These are phyloP conservation scores for Suillus discolor DNA, from an alignment of 768 basidiomycete species.

Conservation along the genomic window DNA sequence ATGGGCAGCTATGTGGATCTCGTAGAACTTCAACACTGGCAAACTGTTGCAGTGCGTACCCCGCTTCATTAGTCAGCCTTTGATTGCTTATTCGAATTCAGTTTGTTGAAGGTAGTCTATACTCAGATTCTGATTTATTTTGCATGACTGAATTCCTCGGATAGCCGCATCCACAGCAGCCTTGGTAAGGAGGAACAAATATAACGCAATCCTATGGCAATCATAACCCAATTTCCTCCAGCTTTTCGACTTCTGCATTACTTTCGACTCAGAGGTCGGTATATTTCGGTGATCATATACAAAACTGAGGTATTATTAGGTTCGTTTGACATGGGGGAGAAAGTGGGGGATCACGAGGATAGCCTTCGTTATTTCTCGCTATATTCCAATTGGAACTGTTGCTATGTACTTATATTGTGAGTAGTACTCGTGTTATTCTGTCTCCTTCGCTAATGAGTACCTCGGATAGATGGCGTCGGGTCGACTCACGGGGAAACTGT, in stretches of 20 bases:
- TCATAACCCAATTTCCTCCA: background rate
- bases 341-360: slow-evolving; percentile 21
- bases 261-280: slow-evolving; percentile 8
- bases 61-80: background rate
- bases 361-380: slow-evolving; percentile 22
- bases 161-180: background rate
- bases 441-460: background rate
- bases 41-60: background rate
- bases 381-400: slow-evolving; percentile 22
- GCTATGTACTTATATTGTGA: slow-evolving; percentile 8
- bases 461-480: background rate
- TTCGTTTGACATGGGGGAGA: slow-evolving; percentile 19
- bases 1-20: background rate
- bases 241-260: slow-evolving; percentile 7
- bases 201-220: background rate
- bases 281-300: background rate
- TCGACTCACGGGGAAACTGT: background rate
- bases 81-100: background rate
- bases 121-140: background rate
- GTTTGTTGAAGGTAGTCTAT: background rate
- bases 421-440: background rate
- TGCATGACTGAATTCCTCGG: background rate
- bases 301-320: slow-evolving; percentile 8
- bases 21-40: background rate
- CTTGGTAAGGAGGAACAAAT: background rate